These are phyloP conservation scores for Diplosphaera chodatii DNA, from an alignment of 139 green algal species.

Conservation along the genomic window DNA sequence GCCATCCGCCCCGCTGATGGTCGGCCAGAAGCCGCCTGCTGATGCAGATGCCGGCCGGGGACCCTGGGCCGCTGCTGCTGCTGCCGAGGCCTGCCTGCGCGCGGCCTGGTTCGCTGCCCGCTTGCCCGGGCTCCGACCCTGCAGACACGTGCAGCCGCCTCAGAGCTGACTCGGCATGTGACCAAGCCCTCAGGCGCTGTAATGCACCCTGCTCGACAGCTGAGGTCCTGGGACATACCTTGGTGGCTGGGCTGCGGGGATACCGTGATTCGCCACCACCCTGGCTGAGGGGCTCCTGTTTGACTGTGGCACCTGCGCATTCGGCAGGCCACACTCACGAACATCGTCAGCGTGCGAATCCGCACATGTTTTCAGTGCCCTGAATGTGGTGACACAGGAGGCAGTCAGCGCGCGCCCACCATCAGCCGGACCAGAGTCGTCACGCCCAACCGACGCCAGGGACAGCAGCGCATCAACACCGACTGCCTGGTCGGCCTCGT, in stretches of 20 bases:
- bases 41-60: background rate
- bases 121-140: background rate
- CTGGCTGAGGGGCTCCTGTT: background rate
- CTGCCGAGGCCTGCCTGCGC: no score
- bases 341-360: no score
- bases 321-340: no score
- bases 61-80: background rate
- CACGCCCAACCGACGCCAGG: slow-evolving; percentile 38
- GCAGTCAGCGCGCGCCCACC: background rate
- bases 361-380: no score
- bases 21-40: background rate
- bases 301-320: background rate
- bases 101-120: no score
- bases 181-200: no score
- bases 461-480: slow-evolving; percentile 64
- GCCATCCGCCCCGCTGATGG: background rate
- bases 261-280: background rate
- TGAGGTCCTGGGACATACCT: no score
- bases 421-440: background rate
- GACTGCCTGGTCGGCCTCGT: slow-evolving; percentile 26
- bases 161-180: no score
- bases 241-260: background rate
- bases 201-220: no score
- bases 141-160: background rate
- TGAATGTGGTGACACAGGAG: no score